Conservation (phyloP, 2,329 filamentous ascomycete species). For the Cytospora leucostoma region DNA sequence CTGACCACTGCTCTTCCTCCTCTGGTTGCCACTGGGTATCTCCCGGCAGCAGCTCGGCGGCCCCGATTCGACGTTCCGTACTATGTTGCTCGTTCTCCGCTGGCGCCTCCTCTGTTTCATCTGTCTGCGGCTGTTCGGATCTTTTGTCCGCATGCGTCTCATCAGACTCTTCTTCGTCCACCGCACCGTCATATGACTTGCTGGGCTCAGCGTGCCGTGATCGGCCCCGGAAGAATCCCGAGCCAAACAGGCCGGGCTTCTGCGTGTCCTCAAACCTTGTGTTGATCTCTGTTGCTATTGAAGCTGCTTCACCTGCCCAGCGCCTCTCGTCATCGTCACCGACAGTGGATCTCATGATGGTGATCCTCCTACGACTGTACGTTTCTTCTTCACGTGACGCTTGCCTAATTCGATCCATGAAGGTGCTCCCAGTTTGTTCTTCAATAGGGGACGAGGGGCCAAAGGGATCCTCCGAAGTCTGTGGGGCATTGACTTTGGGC, state of each 20-base stretch:
- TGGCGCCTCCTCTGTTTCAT: conserved; percentile 29
- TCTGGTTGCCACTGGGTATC: neutral
- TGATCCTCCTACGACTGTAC: conserved; percentile 19
- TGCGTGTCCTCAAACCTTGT: conserved; percentile 3
- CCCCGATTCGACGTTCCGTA: conserved; percentile 6
- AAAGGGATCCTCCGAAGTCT: conserved; percentile 26
- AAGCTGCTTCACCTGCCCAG: conserved; percentile 3
- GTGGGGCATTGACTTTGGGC: conserved; percentile 29
- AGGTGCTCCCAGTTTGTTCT: conserved; percentile 21
- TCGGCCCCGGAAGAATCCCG: neutral
- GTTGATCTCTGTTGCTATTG: conserved; percentile 1
- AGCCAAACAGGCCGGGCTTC: neutral
- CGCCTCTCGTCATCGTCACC: conserved; percentile 24
- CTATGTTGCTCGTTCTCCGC: conserved; percentile 3
- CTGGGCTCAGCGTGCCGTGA: neutral
- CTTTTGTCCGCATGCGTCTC: conserved; percentile 23
- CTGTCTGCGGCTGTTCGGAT: conserved; percentile 28
- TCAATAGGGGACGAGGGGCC: conserved; percentile 22
- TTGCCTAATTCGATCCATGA: conserved; percentile 25
- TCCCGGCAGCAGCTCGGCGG: neutral
- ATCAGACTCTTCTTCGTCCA: conserved; percentile 31
- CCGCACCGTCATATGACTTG: conserved; percentile 29
- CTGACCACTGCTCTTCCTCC: conserved; percentile 10
- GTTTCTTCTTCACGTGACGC: conserved; percentile 23
- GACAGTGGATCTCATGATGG: neutral